Evolutionary conservation across 768 basidiomycete genomes (phyloP).

Genomic region (Naganishia vishniacii): DNA sequence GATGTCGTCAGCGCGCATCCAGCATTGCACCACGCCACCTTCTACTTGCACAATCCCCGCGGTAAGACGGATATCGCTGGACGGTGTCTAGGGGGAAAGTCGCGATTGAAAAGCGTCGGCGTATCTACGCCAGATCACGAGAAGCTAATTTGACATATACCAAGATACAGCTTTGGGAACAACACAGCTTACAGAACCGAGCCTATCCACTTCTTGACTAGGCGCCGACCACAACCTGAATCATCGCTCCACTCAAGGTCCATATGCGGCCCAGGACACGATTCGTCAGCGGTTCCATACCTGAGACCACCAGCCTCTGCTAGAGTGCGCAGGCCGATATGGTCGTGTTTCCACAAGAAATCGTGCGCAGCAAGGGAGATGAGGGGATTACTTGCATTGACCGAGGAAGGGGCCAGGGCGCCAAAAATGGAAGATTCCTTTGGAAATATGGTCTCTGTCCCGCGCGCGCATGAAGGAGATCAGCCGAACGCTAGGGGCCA

Average conservation of each 20-base stretch:
- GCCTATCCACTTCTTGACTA: conserved; percentile 41
- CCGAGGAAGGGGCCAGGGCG: conserved; percentile 35
- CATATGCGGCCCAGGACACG: conserved; percentile 47
- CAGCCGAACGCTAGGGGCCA: background rate
- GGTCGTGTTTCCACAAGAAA: conserved; percentile 39
- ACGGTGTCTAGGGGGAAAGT: too few species aligned
- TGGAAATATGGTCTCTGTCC: conserved; percentile 42
- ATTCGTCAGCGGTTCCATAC: conserved; percentile 25
- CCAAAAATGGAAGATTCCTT: conserved; percentile 45
- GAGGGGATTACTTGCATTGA: conserved; percentile 29
- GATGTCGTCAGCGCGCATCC: too few species aligned
- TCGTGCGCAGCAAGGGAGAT: conserved; percentile 31
- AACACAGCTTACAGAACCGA: conserved; percentile 35
- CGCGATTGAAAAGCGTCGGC: too few species aligned
- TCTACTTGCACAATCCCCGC: too few species aligned
- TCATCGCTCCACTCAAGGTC: conserved; percentile 36
- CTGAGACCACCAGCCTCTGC: conserved; percentile 31
- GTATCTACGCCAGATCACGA: too few species aligned
- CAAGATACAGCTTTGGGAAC: too few species aligned
- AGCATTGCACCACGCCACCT: too few species aligned
- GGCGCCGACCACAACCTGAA: conserved; percentile 36
- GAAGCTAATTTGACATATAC: too few species aligned
- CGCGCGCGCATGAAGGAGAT: background rate
- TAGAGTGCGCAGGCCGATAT: conserved; percentile 39
- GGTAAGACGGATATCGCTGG: too few species aligned